These are phyloP conservation scores for Aspergillus glaucus DNA, from an alignment of 2,329 filamentous ascomycete genomes.

Conservation along the genomic window DNA sequence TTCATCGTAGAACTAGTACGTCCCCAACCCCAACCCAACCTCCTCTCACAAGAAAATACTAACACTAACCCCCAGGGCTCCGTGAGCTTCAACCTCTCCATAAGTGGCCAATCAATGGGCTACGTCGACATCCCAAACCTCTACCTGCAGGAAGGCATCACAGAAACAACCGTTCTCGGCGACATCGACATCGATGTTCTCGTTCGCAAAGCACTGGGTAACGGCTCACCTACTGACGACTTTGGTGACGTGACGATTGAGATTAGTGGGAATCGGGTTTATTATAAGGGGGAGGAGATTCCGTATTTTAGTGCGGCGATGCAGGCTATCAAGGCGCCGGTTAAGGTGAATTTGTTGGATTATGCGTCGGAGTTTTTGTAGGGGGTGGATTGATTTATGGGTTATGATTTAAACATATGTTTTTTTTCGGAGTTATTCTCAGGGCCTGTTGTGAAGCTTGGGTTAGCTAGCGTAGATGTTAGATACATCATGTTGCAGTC, in stretches of 20 bases:
- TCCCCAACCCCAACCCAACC: not conserved
- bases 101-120: constrained; percentile 13
- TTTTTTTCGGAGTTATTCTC: no score
- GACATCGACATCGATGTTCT: constrained; percentile 14
- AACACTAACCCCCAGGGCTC: constrained; percentile 9
- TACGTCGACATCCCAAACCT: constrained; percentile 19
- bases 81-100: constrained; percentile 19
- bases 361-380: constrained; percentile 10
- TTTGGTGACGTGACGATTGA: constrained; percentile 16
- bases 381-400: not conserved
- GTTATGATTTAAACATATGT: no score
- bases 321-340: constrained; percentile 12
- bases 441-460: no score
- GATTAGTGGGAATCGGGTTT: constrained; percentile 17
- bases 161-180: constrained; percentile 10
- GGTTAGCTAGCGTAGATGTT: no score
- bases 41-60: not conserved
- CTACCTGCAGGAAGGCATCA: constrained; percentile 10
- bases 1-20: constrained; percentile 20
- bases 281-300: constrained; percentile 20
- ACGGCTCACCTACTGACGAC: constrained; percentile 1
- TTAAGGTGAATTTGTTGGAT: constrained; percentile 14
- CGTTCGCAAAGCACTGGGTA: constrained; percentile 12
- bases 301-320: constrained; percentile 21
- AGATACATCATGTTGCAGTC: no score